Percentiles rank a stretch among this genome's conserved stretches.
Conservation (phyloP, 805 yeast species). For the Helenozyma baotianmanensis region DNA sequence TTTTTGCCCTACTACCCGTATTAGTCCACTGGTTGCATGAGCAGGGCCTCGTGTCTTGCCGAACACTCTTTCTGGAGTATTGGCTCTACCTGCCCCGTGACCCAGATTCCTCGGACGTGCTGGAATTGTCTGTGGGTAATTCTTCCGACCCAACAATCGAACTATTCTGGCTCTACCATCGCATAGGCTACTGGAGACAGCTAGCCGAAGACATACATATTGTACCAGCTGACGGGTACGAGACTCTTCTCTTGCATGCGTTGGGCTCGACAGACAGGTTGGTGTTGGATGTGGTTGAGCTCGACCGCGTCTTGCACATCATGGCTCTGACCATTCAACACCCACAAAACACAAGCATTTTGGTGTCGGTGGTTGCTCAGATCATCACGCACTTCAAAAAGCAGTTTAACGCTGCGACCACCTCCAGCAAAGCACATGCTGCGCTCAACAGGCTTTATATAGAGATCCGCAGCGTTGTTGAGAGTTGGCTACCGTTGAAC, state of each 20-base stretch:
- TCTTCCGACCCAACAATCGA: constrained; percentile 8
- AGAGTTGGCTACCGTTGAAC: constrained; percentile 12
- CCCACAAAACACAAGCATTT: constrained; percentile 11
- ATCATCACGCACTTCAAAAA: constrained; percentile 2
- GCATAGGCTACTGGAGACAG: constrained; percentile 27
- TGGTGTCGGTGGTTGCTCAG: constrained; percentile 7
- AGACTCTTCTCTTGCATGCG: constrained; percentile 21
- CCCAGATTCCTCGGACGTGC: constrained; percentile 8
- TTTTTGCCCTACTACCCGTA: constrained; percentile 31
- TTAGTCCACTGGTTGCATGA: constrained; percentile 36
- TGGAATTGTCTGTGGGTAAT: constrained; percentile 4
- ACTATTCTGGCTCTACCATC: constrained; percentile 25
- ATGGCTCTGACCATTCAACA: constrained; percentile 10
- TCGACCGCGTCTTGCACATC: constrained; percentile 5
- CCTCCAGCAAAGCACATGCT: constrained; percentile 14
- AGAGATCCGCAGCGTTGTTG: constrained; percentile 4
- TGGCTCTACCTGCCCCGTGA: constrained; percentile 12
- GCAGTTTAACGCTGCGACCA: not conserved
- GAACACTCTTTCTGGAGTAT: constrained; percentile 8
- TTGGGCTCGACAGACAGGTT: constrained; percentile 17
- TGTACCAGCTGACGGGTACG: constrained; percentile 10
- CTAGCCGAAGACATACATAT: constrained; percentile 9
- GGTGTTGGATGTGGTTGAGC: constrained; percentile 2
- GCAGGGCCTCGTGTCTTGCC: constrained; percentile 11
- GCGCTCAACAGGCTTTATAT: constrained; percentile 1